Base-by-base conservation (phyloP, 1,284 basidiomycete species). In the Flammula alnicola region DNA sequence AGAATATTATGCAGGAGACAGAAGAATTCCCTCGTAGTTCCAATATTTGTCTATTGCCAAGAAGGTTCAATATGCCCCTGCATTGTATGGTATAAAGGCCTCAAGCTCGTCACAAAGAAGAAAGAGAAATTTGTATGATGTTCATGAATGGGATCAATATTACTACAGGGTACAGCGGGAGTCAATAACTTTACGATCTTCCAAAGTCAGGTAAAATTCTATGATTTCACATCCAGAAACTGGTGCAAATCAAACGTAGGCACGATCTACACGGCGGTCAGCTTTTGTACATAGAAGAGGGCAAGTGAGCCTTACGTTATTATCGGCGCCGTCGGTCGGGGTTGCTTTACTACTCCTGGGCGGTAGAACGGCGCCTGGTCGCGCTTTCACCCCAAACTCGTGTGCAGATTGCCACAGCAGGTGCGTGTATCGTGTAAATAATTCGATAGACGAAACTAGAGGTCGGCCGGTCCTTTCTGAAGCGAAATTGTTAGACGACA, bases 391-490 rank as follows among this genome's bases (percentile, higher is more conserved):
- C 8, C 69, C 72, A 39, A 73, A 51, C 29, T 81, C 79, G 53
- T 83, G 73, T 41, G 85, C 70, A 43, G 71, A 68, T 5, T 71
- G 70, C 84, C 83, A 87, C 12, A 86, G 52, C 7, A 72, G 73
- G 9, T 78, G 70, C 1, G 81, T 86, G 56, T 88, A 78, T 36
- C 88, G 78, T 6, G 80, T 72, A 11, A 75, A 69, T 5, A 87
- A 68, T 60, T 91, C 88, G 14, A 88, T 59, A 32, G 75, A 73
- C 1, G 88, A 86, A 25, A 84, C 70, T 0, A 80, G 66, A 2
- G 80, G 77, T 42, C 72, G 68, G 5, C 75, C 75, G 1, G 69
- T 71, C 37, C 77, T 72, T 63, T 80, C 87, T 90, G 46, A 33
- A 54, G 51, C 44, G 12, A 37, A 19, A 32, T 37, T 20, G 43